Conservation (phyloP, 1,284 basidiomycete genomes). For the Lentinula novae-zelandiae region DNA sequence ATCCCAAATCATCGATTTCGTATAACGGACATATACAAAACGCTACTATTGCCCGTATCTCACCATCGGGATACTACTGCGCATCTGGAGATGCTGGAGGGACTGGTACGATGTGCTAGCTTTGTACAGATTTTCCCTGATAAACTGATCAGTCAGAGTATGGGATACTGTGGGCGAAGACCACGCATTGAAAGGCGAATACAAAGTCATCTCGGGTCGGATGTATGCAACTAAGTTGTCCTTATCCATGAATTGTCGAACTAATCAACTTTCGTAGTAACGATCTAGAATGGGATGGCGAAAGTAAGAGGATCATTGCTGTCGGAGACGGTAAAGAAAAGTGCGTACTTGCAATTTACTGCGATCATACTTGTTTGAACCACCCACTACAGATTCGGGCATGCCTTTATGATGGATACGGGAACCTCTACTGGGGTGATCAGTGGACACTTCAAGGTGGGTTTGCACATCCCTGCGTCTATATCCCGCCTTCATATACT, state of each 20-base stretch:
- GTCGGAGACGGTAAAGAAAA: constrained; percentile 95
- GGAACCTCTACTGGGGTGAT: constrained; percentile 94
- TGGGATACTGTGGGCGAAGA: constrained; percentile 95
- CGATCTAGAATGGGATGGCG: constrained; percentile 95
- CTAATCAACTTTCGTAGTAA: constrained; percentile 46
- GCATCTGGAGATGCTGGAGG: constrained; percentile 85
- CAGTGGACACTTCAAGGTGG: constrained; percentile 86
- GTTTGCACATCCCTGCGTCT: neutral
- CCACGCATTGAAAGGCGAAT: constrained; percentile 81
- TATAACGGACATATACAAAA: constrained; percentile 84
- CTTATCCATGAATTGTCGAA: neutral
- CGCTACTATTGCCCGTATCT: constrained; percentile 87
- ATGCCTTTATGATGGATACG: constrained; percentile 84
- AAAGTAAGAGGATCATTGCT: constrained; percentile 93
- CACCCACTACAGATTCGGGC: constrained; percentile 65
- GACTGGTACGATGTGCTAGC: constrained; percentile 49
- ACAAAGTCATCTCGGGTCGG: constrained; percentile 77
- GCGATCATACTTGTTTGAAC: neutral
- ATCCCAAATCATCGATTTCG: constrained; percentile 51
- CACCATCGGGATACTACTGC: constrained; percentile 93
- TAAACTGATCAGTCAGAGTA: constrained; percentile 59
- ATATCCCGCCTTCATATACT: neutral
- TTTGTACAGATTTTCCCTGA: neutral
- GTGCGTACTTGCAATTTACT: constrained; percentile 35
- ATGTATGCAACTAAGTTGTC: constrained; percentile 50